Percentiles rank a stretch among this genome's conserved stretches.
These are phyloP conservation scores for Plasmodium adleri DNA, from an alignment of 169 alveolate genomes.

Conservation along the genomic window DNA sequence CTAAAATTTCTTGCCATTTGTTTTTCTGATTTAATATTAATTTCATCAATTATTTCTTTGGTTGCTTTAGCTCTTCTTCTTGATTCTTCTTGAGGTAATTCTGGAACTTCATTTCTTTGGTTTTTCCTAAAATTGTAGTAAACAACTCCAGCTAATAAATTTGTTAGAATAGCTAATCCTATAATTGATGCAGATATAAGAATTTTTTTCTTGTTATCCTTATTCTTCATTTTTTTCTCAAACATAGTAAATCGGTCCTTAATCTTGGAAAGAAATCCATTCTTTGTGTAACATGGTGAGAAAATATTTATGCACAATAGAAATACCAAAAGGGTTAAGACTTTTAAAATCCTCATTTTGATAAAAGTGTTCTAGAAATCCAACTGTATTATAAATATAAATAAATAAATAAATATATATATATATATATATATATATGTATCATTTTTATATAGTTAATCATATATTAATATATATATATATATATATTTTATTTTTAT, in stretches of 20 bases:
- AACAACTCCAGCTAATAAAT: conserved; percentile 20
- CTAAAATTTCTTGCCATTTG: conserved; percentile 11
- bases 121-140: conserved; percentile 25
- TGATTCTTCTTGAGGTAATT: background rate
- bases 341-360: conserved; percentile 31
- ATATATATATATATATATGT: no score
- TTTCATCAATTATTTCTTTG: conserved; percentile 10
- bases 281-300: conserved; percentile 28
- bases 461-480: no score
- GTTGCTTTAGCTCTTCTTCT: background rate
- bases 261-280: background rate
- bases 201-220: conserved; percentile 24
- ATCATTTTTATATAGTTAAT: no score
- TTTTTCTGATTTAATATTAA: conserved; percentile 9
- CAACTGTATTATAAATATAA: no score
- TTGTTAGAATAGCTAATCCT: conserved; percentile 27
- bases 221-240: conserved; percentile 27
- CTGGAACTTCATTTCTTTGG: background rate
- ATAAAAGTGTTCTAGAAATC: background rate
- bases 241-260: conserved; percentile 3
- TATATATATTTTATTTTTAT: no score
- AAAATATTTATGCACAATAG: background rate
- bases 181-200: conserved; percentile 10
- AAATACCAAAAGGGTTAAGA: background rate
- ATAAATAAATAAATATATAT: no score